Base-by-base conservation (phyloP, 140 eudicot genomes). In the Anethum foeniculum region DNA sequence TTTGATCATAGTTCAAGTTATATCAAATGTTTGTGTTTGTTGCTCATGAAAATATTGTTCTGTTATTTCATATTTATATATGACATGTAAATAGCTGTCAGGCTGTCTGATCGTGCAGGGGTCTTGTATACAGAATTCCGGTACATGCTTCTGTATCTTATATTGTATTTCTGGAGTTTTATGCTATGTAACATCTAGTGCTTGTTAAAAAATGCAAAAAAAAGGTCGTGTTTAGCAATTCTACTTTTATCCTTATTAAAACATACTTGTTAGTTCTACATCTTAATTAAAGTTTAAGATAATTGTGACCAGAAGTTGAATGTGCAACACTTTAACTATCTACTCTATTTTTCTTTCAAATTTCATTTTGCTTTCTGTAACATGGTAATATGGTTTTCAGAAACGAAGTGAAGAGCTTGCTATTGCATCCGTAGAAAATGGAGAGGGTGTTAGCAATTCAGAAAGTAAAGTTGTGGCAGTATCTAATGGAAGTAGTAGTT, bases 401-500 rank as follows among this genome's bases (percentile, higher is more conserved):
- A 90, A 88, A 83, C 90, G 82, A 85, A 86, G 85, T 83, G 97
- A 87, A 82, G 91, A 86, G 81, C 92, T 86, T 84, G 91, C 93
- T 77, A 88, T 69, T 89, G 89, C 93, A 82, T 81, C 99, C 81
- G 93, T 90, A 85, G 97, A 88, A 82, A 85, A 84, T 71, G 68
- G 77, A 65, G 92, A 89, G 80, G 76, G 60, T 68, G 77, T 76
- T 54, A 79, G 83, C 81, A 85, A 88, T 85, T 78, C 77, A 25
- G 88, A 82, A 65, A 86, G 77, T 81, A 91, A 85, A 76, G 64
- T 82, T 51, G 65, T 23, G 23, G 85, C 75, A 38, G 91, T 81
- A 85, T 78, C 83, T 65, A 88, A 75, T 74, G 91, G 93, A 79
- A 85, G 38, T 82, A 86, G 75, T 85, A 58, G 16, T 78, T 82